Conservation (phyloP, 331 rosid species). For the Cydonia oblonga region DNA sequence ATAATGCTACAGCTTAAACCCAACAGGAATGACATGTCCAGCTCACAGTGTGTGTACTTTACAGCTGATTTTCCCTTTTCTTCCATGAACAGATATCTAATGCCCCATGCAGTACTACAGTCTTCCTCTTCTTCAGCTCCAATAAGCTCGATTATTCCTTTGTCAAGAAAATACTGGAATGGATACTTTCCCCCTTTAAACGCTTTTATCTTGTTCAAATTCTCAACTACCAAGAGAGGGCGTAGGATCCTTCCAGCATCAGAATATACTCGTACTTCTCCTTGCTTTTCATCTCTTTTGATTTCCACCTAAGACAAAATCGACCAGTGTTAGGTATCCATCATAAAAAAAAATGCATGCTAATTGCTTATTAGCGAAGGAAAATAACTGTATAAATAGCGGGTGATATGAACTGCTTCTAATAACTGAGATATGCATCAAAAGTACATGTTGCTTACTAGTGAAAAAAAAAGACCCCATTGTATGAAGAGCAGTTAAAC, state of each 20-base stretch:
- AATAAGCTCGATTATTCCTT: constrained; percentile 70
- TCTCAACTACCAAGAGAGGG: constrained; percentile 78
- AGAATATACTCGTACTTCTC: constrained; percentile 72
- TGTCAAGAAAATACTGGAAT: constrained; percentile 50
- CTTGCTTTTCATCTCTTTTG: constrained; percentile 59
- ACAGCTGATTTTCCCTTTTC: constrained; percentile 29
- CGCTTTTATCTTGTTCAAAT: constrained; percentile 45
- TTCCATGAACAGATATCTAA: constrained; percentile 44
- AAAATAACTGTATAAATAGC: neutral
- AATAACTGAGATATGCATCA: neutral
- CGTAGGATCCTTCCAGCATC: constrained; percentile 96
- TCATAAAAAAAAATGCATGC: neutral
- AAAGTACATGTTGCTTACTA: neutral
- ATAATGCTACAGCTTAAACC: constrained; percentile 76
- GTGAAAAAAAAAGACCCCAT: no score
- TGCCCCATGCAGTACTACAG: constrained; percentile 74
- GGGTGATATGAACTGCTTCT: neutral
- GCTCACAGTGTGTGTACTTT: constrained; percentile 84
- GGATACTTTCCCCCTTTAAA: constrained; percentile 33
- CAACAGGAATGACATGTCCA: constrained; percentile 74
- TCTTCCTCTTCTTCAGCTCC: constrained; percentile 99
- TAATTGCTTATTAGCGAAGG: neutral
- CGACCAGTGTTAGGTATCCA: neutral
- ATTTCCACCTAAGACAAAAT: constrained; percentile 58
- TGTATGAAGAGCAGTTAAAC: neutral